A percentile compares a stretch with the other conserved stretches of the same genome.
These are phyloP conservation scores for Phaffomyces antillensis DNA, from an alignment of 805 yeast genomes.

Conservation along the genomic window DNA sequence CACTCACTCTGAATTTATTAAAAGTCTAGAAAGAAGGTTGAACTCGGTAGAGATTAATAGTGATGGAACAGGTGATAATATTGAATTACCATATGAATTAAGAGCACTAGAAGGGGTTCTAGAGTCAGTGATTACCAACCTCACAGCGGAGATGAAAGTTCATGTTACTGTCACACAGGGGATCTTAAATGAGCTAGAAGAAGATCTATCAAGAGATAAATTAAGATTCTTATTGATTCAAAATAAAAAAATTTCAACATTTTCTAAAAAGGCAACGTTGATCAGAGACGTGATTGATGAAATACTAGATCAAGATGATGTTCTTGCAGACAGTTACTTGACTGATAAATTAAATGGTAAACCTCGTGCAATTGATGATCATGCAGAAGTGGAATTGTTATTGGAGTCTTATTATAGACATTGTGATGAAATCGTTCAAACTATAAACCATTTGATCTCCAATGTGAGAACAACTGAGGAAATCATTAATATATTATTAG, in stretches of 20 bases:
- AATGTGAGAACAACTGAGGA: constrained; percentile 92
- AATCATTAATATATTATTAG: constrained; percentile 85
- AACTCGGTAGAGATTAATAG: constrained; percentile 11
- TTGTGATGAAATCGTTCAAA: constrained; percentile 90
- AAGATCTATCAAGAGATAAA: constrained; percentile 72
- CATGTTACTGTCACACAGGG: constrained; percentile 71
- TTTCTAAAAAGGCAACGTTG: constrained; percentile 74
- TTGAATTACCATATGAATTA: constrained; percentile 74
- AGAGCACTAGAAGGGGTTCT: constrained; percentile 85
- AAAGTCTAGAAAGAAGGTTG: constrained; percentile 68
- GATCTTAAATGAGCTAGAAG: constrained; percentile 70
- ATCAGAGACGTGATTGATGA: constrained; percentile 84
- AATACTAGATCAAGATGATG: constrained; percentile 80
- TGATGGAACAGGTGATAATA: not conserved
- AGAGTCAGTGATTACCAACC: constrained; percentile 67
- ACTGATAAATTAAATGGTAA: constrained; percentile 48
- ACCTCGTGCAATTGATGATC: constrained; percentile 52
- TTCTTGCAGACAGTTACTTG: constrained; percentile 71
- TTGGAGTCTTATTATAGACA: constrained; percentile 88
- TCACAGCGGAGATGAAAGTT: constrained; percentile 82
- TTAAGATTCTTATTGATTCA: constrained; percentile 74
- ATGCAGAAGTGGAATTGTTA: constrained; percentile 82
- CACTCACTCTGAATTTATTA: constrained; percentile 69
- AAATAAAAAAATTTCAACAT: constrained; percentile 76
- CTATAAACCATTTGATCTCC: constrained; percentile 66